Percentiles rank a stretch among this genome's conserved stretches.
Conservation (phyloP, 2,329 filamentous ascomycete genomes). For the Colletotrichum navitas region DNA sequence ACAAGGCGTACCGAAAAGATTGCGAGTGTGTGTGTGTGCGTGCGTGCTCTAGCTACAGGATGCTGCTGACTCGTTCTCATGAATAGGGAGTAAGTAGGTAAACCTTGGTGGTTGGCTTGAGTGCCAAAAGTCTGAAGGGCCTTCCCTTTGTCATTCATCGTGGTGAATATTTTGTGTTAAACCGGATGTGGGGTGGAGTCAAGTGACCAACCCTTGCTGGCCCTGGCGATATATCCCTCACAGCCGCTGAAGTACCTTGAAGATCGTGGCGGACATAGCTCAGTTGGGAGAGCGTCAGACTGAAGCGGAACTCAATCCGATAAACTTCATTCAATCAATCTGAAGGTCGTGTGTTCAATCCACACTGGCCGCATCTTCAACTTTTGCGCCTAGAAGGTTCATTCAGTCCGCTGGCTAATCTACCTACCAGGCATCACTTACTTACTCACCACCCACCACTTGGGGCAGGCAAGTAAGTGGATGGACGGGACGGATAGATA, state of each 20-base stretch:
- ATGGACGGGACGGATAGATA: neutral
- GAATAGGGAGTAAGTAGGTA: neutral
- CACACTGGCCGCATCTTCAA: slow-evolving; percentile 39
- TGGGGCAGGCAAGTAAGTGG: neutral
- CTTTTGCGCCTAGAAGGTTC: slow-evolving; percentile 8
- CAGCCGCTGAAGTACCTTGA: accelerated
- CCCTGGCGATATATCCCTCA: slow-evolving; percentile 4
- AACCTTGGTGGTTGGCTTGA: neutral
- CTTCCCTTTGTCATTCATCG: neutral
- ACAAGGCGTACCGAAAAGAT: neutral
- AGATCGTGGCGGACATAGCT: slow-evolving; percentile 41
- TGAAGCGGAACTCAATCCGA: slow-evolving; percentile 26
- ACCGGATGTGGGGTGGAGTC: slow-evolving; percentile 3
- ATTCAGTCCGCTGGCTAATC: neutral
- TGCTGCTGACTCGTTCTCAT: slow-evolving; percentile 18
- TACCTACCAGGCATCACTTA: neutral
- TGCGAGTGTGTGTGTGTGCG: neutral
- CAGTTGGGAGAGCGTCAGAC: slow-evolving; percentile 43
- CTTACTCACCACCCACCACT: neutral
- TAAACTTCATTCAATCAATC: slow-evolving; percentile 39
- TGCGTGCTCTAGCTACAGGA: neutral
- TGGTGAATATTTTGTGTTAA: neutral
- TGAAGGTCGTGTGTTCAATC: slow-evolving; percentile 43
- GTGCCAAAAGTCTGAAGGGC: neutral
- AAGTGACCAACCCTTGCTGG: neutral